Base-by-base conservation (phyloP, 2,329 filamentous ascomycete genomes). In the Metarhizium brunneum region DNA sequence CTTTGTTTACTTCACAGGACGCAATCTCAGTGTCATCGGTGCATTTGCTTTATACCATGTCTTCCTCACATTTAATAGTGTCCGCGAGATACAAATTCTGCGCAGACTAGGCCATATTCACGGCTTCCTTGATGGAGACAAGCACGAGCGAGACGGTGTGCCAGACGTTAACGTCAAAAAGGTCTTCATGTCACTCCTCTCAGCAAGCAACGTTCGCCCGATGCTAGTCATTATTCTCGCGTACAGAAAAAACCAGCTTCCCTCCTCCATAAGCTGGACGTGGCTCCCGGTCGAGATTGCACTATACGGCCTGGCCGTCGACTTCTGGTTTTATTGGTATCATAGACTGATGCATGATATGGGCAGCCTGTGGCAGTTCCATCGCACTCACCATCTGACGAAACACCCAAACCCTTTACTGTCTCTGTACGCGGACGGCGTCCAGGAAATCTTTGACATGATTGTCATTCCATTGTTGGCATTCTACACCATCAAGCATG, bases 381-480 rank as follows among this genome's bases (percentile, higher is more conserved):
- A 76, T 63, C 69, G 72, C 52, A 75, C 72, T 0, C 73, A 76
- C 54, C 73, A 76, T 58, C 62, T 76, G 8, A 74, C 72, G 47
- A 55, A 55, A 30, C 55, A 57, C 30, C 55, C 55, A 2, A 54
- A 49, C 45, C 55, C 55, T 8, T 35, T 54, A 2, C 62, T 76
- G 1, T 68, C 71, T 0, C 64, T 71, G 3, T 76, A 75, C 60
- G 72, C 73, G 45, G 73, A 75, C 52, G 52, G 59, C 7, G 73
- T 71, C 54, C 73, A 76, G 54, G 72, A 75, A 53, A 60, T 74
- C 7, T 70, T 73, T 55, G 72, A 76, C 52, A 71, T 75, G 35
- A 67, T 66, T 6, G 69, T 67, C n/a, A 68, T 76, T 8, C 73
- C 73, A 0, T 56, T 74, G 20, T 58, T 73, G 52, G 67, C 73